Evolutionary conservation across 2,329 filamentous ascomycete genomes (phyloP).

Genomic region (Microdochium bolleyi): DNA sequence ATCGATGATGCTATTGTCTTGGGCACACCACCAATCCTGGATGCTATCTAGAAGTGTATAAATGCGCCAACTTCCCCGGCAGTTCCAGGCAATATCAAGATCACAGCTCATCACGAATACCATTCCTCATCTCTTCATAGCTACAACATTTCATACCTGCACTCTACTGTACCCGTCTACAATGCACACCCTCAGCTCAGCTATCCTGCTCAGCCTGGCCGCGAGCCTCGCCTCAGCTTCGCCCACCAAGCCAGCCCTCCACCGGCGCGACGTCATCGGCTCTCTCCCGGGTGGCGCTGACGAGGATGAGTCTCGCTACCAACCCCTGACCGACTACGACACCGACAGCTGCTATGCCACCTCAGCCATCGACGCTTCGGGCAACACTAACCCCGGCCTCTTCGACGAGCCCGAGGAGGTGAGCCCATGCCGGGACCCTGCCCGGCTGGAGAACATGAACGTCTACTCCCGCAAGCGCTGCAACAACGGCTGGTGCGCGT

Average conservation of each 20-base stretch:
- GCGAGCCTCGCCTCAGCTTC: too few relatives aligned
- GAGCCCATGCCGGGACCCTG: conserved; percentile 15
- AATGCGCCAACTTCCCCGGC: too few relatives aligned
- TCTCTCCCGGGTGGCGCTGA: conserved; percentile 23
- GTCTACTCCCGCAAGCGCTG: conserved; percentile 21
- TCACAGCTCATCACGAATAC: too few relatives aligned
- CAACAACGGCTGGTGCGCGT: conserved; percentile 23
- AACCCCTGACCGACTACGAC: conserved; percentile 30
- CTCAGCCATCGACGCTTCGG: conserved; percentile 30
- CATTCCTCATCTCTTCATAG: too few relatives aligned
- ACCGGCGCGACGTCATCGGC: neutral
- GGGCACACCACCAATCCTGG: too few relatives aligned
- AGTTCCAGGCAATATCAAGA: too few relatives aligned
- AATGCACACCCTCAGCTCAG: too few relatives aligned
- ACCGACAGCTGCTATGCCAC: conserved; percentile 35
- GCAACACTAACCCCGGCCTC: conserved; percentile 20
- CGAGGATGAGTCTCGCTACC: conserved; percentile 23
- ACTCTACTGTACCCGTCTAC: too few relatives aligned
- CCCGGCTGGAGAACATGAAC: conserved; percentile 21
- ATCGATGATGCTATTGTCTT: too few relatives aligned
- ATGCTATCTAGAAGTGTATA: too few relatives aligned
- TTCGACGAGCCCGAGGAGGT: conserved; percentile 3
- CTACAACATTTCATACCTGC: too few relatives aligned
- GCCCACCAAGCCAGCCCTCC: neutral
- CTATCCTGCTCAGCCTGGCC: too few relatives aligned